These are phyloP conservation scores for Ustilago trichophora DNA, from an alignment of 1,284 basidiomycete species.

Conservation along the genomic window DNA sequence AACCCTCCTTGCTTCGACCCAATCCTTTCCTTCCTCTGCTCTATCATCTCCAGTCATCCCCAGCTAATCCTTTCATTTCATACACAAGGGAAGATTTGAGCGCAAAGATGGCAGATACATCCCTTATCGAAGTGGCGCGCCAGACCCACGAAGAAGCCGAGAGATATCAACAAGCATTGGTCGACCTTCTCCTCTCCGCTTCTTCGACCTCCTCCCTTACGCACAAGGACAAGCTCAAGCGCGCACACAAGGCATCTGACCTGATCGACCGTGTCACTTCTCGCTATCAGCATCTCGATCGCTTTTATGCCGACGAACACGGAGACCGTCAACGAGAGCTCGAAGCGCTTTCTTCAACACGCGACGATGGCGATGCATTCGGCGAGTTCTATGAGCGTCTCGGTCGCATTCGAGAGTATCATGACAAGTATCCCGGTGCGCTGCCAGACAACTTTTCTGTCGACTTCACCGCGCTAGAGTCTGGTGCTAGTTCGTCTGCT, in stretches of 20 bases:
- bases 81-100: no score
- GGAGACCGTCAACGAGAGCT: constrained; percentile 68
- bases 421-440: constrained; percentile 89
- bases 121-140: constrained; percentile 87
- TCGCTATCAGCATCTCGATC: constrained; percentile 68
- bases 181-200: constrained; percentile 68
- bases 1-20: no score
- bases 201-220: constrained; percentile 58
- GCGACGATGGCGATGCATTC: constrained; percentile 47
- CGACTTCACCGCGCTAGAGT: constrained; percentile 60
- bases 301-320: constrained; percentile 68
- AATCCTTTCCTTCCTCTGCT: no score
- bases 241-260: constrained; percentile 86
- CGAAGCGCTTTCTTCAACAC: constrained; percentile 67
- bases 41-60: background rate
- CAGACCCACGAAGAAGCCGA: constrained; percentile 96
- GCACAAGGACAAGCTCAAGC: constrained; percentile 73
- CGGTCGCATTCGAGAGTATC: constrained; percentile 92
- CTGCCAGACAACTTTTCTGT: constrained; percentile 67
- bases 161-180: constrained; percentile 76
- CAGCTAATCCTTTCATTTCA: no score
- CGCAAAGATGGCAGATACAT: constrained; percentile 72
- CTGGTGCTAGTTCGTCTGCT: constrained; percentile 16
- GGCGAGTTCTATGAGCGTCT: constrained; percentile 85
- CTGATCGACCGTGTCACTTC: constrained; percentile 82